Conservation (phyloP, 257 asterid species). For the Solanum paucissectum region DNA sequence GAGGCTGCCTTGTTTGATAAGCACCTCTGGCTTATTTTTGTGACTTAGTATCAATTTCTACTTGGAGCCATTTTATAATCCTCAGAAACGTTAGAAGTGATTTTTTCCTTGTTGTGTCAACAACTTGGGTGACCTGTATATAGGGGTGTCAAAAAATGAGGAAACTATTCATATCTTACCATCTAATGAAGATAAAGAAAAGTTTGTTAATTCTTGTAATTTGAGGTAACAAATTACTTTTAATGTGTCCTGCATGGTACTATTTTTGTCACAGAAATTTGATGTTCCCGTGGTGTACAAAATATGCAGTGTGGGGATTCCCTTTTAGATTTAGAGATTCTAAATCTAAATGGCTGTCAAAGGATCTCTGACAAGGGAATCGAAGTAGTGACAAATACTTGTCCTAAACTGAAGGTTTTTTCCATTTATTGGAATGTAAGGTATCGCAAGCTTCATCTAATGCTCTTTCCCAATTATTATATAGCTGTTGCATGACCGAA, state of each 20-base stretch:
- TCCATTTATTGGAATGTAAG: slow-evolving; percentile 95
- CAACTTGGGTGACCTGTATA: neutral
- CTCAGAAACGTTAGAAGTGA: neutral
- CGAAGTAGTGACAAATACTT: slow-evolving; percentile 40
- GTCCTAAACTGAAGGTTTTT: slow-evolving; percentile 50
- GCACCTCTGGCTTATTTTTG: neutral
- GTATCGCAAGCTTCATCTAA: slow-evolving; percentile 19
- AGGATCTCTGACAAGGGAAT: slow-evolving; percentile 79
- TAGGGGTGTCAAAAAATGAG: neutral
- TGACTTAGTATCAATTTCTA: neutral
- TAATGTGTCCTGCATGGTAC: neutral
- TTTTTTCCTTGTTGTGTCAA: neutral
- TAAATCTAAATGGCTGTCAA: slow-evolving; percentile 93
- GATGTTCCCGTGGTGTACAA: neutral
- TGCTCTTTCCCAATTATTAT: neutral
- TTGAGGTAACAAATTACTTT: neutral
- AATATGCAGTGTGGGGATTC: slow-evolving; percentile 46
- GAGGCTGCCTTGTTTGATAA: neutral
- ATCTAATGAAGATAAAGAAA: neutral
- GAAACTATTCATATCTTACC: neutral
- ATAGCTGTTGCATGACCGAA: neutral
- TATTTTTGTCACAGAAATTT: neutral
- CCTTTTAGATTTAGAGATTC: slow-evolving; percentile 42
- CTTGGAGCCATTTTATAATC: neutral
- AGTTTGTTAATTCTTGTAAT: neutral